Evolutionary conservation across 2,329 filamentous ascomycete genomes (phyloP), one percentile per base, ranked within the genome.

Genomic region (Botryotinia convoluta): DNA sequence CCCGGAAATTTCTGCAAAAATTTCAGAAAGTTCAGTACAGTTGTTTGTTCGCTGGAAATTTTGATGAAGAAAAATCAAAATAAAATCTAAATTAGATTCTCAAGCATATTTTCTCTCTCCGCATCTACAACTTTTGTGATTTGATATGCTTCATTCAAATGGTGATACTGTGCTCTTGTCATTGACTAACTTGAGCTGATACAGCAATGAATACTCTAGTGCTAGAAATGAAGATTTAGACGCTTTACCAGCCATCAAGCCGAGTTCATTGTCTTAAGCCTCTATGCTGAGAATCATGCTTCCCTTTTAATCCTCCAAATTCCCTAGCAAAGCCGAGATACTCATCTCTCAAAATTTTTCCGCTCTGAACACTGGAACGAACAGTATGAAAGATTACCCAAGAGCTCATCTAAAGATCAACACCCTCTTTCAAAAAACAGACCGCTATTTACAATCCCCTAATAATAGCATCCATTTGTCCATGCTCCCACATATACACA

Each of bases 1-100:
- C 69, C 69, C 57, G 29, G 42, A 35, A 51, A 45, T 60, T 61
- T 70, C 59, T 62, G 37, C 59, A 12, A 44, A n/a, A 22, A 1
- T 62, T 39, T 63, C 69, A 71, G 57, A 62, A n/a, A 44, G 32
- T 71, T 48, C 54, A 51, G 69, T 51, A 62, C 54, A 51, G 69
- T 71, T 37, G 32, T 14, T 45, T 32, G 69, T 29, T 29, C 35
- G n/a, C 42, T 51, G 32, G 44, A 57, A 51, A 44, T 63, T 62
- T n/a, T 32, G 69, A 71, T 39, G 32, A 71, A 39, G 62, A 42
- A 44, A 63, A 57, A 22, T 68, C 64, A 32, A 39, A 42, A 29
- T 69, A 26, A 63, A 39, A 71, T 62, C 42, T 26, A 51, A 62
- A 63, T 35, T 71, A 61, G 54, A 54, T 63, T 71, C 42, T 71